Evolutionary conservation across 2,329 filamentous ascomycete genomes (phyloP), one percentile per base, ranked within the genome.

Genomic region (Torrubiellomyces zombiae): DNA sequence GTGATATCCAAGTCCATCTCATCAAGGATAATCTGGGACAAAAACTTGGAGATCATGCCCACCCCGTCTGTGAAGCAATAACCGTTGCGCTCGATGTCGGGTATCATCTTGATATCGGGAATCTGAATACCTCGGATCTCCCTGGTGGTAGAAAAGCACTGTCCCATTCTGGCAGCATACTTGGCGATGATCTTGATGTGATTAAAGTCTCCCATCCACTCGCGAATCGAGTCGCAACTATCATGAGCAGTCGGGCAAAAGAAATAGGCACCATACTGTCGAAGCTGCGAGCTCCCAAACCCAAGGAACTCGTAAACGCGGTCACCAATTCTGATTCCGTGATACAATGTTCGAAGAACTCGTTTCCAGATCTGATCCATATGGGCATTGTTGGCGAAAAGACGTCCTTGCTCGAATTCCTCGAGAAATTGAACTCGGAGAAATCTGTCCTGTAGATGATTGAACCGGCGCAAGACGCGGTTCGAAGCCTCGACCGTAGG

Each of bases 91-190:
- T 71, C 56, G 12, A 95, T 65, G 35, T 95, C 89, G 1, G 60
- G 48, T 16, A 86, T 79, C 4, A 56, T 67, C 5, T 58, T 56
- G 9, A 66, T 56, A 2, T 60, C 56, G 0, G 67, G 67, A 6
- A 75, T 66, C 0, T 60, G 63, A 13, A 73, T 67, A 10, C 70
- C 63, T 15, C 58, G 61, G 20, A 92, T 72, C 8, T 77, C 72
- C 31, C 79, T 60, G 1, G 89, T 98, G 0, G 86, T 94, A 0
- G 89, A 94, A 44, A 98, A 94, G 44, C 85, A 94, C 49, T 95
- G 89, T 0, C 89, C 89, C 11, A 95, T 58, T 15, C 89, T 69
- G 15, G 89, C 82, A 23, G 82, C 79, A 44, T 85, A 80, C 41
- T 92, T 94, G 16, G 86, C 85, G n/a, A 92, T 67, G 14, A 77